Evolutionary conservation across 345 rosid species (phyloP), one percentile per base, ranked within the genome.

Genomic region (Populus nigra): DNA sequence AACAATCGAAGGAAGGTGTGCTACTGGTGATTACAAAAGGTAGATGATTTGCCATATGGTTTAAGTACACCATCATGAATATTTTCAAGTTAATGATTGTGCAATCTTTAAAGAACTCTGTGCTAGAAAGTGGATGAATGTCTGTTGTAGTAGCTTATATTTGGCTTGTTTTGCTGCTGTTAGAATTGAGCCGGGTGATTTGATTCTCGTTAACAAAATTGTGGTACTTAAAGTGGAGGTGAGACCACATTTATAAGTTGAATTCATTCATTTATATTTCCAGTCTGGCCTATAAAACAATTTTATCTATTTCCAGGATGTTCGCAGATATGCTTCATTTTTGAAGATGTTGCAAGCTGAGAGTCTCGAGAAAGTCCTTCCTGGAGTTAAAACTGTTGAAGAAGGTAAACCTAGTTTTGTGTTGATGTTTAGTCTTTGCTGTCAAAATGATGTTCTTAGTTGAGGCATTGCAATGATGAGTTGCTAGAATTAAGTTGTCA

Each of bases 221-320:
- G 70, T 91, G 87, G 85, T 90, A 78, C 86, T 90, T 78, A 78
- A 91, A 82, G 97, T 92, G 84, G 85, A 91, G 97, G 97, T 94
- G 76, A 86, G 80, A 53, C 39, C 35, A 22, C 50, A 49, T 25
- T 35, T 68, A 43, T 68, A 2, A 65, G 57, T 67, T 72, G 43
- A 79, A 22, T 38, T 73, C 73, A 49, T 41, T 18, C 25, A 68
- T 84, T 75, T 57, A 1, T 73, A 10, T 53, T 80, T 36, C 67
- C 65, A 63, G 18, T 77, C 47, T 69, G 22, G 5, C 39, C 23
- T 62, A 35, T 66, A 53, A 15, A 50, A 20, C 53, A 80, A 78
- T 35, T 65, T 75, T 15, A 80, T 81, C 33, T 20, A 70, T 63
- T 65, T 73, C 76, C 88, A 90, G 97, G 93, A 79, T 53, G 85